phyloP scores from a whole-genome alignment of 352 stramenopile species.

The Phytophthora boehmeriae region DNA sequence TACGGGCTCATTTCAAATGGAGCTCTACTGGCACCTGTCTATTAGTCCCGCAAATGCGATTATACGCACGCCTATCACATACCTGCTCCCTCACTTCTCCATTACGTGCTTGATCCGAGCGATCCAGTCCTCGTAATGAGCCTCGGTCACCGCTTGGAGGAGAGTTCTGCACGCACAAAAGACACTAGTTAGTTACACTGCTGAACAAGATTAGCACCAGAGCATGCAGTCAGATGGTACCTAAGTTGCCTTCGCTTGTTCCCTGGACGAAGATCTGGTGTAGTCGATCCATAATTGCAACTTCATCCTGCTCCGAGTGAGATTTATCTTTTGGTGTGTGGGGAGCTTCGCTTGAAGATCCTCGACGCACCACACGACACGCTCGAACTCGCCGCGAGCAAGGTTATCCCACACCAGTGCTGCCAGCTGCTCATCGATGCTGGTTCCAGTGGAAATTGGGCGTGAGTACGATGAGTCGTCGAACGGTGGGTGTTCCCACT shows the following conservation, averaged over 20 bases:
- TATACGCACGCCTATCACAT: too few relatives aligned
- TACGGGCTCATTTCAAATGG: too few relatives aligned
- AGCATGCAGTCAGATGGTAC: conserved; percentile 17
- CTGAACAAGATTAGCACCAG: neutral
- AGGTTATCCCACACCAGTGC: conserved; percentile 61
- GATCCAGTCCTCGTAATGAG: conserved; percentile 53
- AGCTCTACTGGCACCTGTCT: too few relatives aligned
- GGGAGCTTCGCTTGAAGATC: conserved; percentile 72
- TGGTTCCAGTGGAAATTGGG: conserved; percentile 15
- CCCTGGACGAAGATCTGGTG: conserved; percentile 46
- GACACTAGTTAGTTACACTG: conserved; percentile 5
- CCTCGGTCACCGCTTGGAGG: conserved; percentile 62
- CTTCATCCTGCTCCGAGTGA: conserved; percentile 23
- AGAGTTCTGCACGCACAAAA: conserved; percentile 35
- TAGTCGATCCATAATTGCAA: conserved; percentile 36
- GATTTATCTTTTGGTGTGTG: conserved; percentile 25
- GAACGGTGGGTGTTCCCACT: conserved; percentile 58
- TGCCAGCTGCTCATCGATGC: conserved; percentile 71
- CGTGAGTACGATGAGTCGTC: conserved; percentile 23
- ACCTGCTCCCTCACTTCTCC: conserved; percentile 25
- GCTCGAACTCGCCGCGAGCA: conserved; percentile 64
- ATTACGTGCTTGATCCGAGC: conserved; percentile 48
- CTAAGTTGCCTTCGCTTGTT: conserved; percentile 52
- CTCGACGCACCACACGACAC: conserved; percentile 64
- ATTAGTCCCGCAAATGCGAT: too few relatives aligned